phyloP scores from a whole-genome alignment of 192 early-diverging fungal species.

The Umbelopsis isabellina region DNA sequence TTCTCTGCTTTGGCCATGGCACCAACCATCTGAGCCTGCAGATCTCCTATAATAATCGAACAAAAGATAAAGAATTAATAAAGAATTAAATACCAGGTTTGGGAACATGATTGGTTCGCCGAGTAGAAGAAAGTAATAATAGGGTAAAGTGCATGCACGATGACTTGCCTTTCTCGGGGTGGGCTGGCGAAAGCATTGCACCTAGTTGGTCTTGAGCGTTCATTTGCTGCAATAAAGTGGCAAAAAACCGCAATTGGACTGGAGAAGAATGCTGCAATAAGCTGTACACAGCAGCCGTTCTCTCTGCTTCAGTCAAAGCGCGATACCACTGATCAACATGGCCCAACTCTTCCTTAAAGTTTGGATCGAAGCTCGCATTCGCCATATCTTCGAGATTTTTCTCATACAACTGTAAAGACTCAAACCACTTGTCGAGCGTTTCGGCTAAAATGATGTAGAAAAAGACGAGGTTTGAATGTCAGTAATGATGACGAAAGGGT shows the following conservation, averaged over 20 bases:
- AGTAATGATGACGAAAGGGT: background rate
- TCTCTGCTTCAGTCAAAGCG: slow-evolving; percentile 86
- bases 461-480: background rate
- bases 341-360: slow-evolving; percentile 87
- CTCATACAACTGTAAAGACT: slow-evolving; percentile 90
- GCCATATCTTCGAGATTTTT: slow-evolving; percentile 92
- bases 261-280: slow-evolving; percentile 89
- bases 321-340: slow-evolving; percentile 97
- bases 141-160: background rate
- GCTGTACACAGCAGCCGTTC: slow-evolving; percentile 89
- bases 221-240: slow-evolving; percentile 91
- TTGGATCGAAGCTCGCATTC: slow-evolving; percentile 72
- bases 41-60: slow-evolving; percentile 24
- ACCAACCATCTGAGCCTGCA: slow-evolving; percentile 53
- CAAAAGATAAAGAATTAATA: background rate
- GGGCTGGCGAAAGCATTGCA: slow-evolving; percentile 55
- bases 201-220: slow-evolving; percentile 74
- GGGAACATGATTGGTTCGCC: background rate
- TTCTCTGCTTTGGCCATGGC: slow-evolving; percentile 60
- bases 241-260: slow-evolving; percentile 93
- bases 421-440: slow-evolving; percentile 87
- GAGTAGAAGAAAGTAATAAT: background rate
- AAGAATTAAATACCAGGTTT: background rate
- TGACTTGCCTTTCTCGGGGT: slow-evolving; percentile 52
- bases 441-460: slow-evolving; percentile 42